Base-by-base conservation (phyloP, 768 basidiomycete genomes). In the Floccularia luteovirens region DNA sequence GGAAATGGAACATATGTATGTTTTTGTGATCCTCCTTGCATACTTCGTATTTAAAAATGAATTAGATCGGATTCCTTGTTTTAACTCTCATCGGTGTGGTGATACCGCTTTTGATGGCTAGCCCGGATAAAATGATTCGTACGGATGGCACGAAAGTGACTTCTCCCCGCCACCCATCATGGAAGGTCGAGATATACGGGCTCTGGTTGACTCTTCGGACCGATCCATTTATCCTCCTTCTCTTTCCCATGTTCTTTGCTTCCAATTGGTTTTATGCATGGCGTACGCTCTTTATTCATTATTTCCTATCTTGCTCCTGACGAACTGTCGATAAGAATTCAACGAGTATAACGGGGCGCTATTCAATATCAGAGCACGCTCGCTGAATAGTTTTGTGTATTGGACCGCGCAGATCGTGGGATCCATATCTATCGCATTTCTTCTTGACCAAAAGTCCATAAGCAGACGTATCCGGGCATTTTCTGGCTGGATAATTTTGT, bases 221-320 rank as follows among this genome's bases (percentile, higher is more conserved):
- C 11, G 88, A 90, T 51, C 84, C 83, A 0, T 65, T 70, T 60
- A 76, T 91, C 49, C 43, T 89, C 13, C 61, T 87, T 3, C 69
- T 90, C 14, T 85, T 90, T 65, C 89, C 88, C 8, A 84, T 90
- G 80, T 89, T 90, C 61, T 76, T 88, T 41, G 76, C 82, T 6
- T 82, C 79, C 27, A 89, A 89, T 55, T 89, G 82, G 74, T 88
- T 88, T 61, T 88, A 87, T 53, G 81, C 86, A 2, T 89, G 83
- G 83, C 85, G 83, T 85, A 45, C 52, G 79, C 34, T 6, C 8
- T 27, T 32, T 13, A 31, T 14, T 37, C 19, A 24, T 30, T 23
- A 16, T 36, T 23, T 43, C 36, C 25, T 31, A 24, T 5, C 41
- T 44, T 25, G 39, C 21, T 27, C 14, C 16, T 28, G 7, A 5